Conservation (phyloP, 805 yeast genomes). For the Ogataea parapolymorpha region DNA sequence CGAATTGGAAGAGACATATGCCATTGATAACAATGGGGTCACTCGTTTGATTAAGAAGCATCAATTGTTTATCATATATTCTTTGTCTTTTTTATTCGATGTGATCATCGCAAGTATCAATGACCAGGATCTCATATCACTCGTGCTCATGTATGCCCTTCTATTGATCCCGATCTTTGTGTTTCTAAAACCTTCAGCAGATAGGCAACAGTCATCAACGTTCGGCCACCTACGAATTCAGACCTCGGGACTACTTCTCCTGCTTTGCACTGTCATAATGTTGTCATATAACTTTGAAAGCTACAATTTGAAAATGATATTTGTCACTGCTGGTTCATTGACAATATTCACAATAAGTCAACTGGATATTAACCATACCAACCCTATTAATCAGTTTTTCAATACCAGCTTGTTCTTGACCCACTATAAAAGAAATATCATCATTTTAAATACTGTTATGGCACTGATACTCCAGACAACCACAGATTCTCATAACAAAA, state of each 20-base stretch:
- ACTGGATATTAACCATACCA: constrained; percentile 21
- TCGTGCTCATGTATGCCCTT: constrained; percentile 19
- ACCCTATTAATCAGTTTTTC: constrained; percentile 18
- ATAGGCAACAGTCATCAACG: not conserved
- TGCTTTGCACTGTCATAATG: constrained; percentile 9
- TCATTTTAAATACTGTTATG: constrained; percentile 19
- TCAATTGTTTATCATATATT: constrained; percentile 20
- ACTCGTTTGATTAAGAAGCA: constrained; percentile 9
- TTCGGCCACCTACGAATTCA: constrained; percentile 12
- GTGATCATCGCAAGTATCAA: not conserved
- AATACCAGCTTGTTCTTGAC: constrained; percentile 23
- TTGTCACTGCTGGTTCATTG: constrained; percentile 31
- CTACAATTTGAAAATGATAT: constrained; percentile 29
- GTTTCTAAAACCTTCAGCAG: constrained; percentile 17
- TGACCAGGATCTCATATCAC: not conserved
- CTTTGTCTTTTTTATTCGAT: constrained; percentile 17
- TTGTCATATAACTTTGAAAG: constrained; percentile 15
- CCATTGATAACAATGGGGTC: constrained; percentile 12
- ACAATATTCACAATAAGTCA: constrained; percentile 29
- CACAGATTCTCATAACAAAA: constrained; percentile 3
- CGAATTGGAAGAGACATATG: constrained; percentile 20
- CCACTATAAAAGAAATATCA: constrained; percentile 24
- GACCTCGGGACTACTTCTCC: constrained; percentile 9
- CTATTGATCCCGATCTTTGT: constrained; percentile 20
- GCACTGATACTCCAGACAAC: constrained; percentile 14